phyloP scores from a whole-genome alignment of 306 rosid genomes.

The Medicago arabica region DNA sequence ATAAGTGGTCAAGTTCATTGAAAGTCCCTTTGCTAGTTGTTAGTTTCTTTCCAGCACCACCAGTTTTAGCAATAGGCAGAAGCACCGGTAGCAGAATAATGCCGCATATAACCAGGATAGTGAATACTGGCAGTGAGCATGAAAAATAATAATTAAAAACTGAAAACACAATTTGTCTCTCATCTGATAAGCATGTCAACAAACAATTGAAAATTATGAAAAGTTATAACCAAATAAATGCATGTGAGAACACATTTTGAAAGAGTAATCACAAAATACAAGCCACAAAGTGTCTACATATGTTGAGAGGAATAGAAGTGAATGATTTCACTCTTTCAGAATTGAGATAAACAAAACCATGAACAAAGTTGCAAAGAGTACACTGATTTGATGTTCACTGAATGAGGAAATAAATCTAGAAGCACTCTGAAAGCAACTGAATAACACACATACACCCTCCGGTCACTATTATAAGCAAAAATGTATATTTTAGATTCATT shows the following conservation, averaged over 20 bases:
- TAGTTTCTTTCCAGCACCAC: conserved; percentile 25
- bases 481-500: too few species aligned
- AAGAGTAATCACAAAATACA: not conserved
- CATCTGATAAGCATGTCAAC: conserved; percentile 14
- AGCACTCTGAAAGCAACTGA: too few species aligned
- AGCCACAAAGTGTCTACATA: not conserved
- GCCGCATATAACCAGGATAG: conserved; percentile 72
- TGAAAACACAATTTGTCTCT: conserved; percentile 1
- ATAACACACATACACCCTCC: too few species aligned
- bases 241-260: not conserved
- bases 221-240: conserved; percentile 2
- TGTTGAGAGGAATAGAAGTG: not conserved
- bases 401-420: too few species aligned
- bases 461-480: too few species aligned
- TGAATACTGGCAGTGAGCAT: conserved; percentile 62
- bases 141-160: conserved; percentile 33
- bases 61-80: conserved; percentile 80
- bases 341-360: too few species aligned
- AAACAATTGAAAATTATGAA: conserved; percentile 29
- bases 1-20: conserved; percentile 70
- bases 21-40: conserved; percentile 61
- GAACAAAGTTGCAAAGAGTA: too few species aligned
- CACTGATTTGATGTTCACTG: too few species aligned
- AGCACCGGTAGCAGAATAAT: conserved; percentile 81
- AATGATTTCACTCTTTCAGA: not conserved